Conservation (phyloP, 305 asterid genomes). For the Petunia hybrid region DNA sequence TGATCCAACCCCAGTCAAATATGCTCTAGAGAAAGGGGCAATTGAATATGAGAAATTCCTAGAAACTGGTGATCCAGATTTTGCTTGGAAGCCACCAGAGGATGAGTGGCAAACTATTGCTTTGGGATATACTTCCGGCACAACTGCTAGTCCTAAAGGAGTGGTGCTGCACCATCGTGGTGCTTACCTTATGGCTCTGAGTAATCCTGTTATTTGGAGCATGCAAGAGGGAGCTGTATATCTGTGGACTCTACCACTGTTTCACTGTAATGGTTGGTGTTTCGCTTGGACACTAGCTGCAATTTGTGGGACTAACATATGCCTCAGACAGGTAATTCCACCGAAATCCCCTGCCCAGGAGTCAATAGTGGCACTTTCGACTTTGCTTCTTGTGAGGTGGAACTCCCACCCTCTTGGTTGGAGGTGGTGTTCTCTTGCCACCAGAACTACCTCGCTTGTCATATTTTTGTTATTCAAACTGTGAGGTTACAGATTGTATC, state of each 20-base stretch:
- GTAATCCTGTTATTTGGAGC: slow-evolving; percentile 72
- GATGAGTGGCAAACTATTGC: slow-evolving; percentile 98
- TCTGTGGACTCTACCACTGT: slow-evolving; percentile 94
- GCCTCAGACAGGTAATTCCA: slow-evolving; percentile 83
- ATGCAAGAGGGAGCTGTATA: slow-evolving; percentile 87
- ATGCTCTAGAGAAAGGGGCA: slow-evolving; percentile 75
- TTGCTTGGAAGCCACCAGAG: slow-evolving; percentile 80
- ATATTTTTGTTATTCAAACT: too few relatives aligned
- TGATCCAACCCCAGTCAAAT: slow-evolving; percentile 59
- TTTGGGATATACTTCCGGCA: slow-evolving; percentile 91
- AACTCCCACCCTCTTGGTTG: too few relatives aligned
- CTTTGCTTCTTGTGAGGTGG: too few relatives aligned
- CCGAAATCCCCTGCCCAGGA: too few relatives aligned
- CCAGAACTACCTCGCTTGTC: too few relatives aligned
- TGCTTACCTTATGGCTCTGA: slow-evolving; percentile 86
- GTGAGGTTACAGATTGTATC: too few relatives aligned
- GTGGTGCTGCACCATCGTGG: slow-evolving; percentile 97
- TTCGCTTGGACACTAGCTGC: slow-evolving; percentile 90
- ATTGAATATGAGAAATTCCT: slow-evolving; percentile 83
- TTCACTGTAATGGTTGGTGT: slow-evolving; percentile 98
- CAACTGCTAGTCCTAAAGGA: slow-evolving; percentile 96
- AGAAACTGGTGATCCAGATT: slow-evolving; percentile 76
- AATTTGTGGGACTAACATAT: slow-evolving; percentile 82
- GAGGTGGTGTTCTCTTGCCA: too few relatives aligned
- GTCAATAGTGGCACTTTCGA: too few relatives aligned